Evolutionary conservation across 352 stramenopile species (phyloP).

Genomic region (Phytophthora tubulina): DNA sequence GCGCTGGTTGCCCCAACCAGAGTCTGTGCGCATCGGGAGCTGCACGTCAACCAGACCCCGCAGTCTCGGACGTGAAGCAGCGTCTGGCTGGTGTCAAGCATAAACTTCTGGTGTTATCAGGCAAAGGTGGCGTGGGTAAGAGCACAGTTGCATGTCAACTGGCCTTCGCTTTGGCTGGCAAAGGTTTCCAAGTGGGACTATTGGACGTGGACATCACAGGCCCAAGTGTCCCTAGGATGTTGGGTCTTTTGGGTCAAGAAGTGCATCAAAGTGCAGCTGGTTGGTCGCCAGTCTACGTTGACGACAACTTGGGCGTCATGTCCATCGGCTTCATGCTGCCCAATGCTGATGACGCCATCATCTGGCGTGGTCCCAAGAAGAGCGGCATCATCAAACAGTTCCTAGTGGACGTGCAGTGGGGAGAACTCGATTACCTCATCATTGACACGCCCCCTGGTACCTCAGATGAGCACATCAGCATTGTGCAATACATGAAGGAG

Average conservation of each 20-base stretch:
- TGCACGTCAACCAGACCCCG: slow-evolving; percentile 86
- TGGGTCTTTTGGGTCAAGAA: slow-evolving; percentile 92
- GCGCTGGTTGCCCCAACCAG: slow-evolving; percentile 98
- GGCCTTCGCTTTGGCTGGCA: slow-evolving; percentile 94
- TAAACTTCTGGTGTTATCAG: slow-evolving; percentile 98
- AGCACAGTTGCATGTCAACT: slow-evolving; percentile 99
- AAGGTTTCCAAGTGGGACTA: slow-evolving; percentile 97
- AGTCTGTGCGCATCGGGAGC: slow-evolving; percentile 94
- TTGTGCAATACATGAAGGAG: slow-evolving; percentile 99
- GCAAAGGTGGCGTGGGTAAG: slow-evolving; percentile 99
- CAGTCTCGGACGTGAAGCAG: slow-evolving; percentile 90
- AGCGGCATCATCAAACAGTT: slow-evolving; percentile 99
- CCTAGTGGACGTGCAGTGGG: slow-evolving; percentile 99
- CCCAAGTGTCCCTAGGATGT: slow-evolving; percentile 98
- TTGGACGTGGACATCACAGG: slow-evolving; percentile 99
- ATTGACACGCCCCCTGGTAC: slow-evolving; percentile 99
- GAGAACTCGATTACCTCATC: slow-evolving; percentile 99
- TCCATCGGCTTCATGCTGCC: slow-evolving; percentile 99
- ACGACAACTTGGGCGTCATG: slow-evolving; percentile 99
- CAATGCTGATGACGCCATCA: slow-evolving; percentile 98
- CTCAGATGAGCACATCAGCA: slow-evolving; percentile 99
- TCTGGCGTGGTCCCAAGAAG: slow-evolving; percentile 99
- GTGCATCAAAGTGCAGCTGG: slow-evolving; percentile 98
- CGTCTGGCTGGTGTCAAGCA: slow-evolving; percentile 92
- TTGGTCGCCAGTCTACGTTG: slow-evolving; percentile 99